Conservation (phyloP, 2,329 filamentous ascomycete genomes). For the Xylariaceae sp. region DNA sequence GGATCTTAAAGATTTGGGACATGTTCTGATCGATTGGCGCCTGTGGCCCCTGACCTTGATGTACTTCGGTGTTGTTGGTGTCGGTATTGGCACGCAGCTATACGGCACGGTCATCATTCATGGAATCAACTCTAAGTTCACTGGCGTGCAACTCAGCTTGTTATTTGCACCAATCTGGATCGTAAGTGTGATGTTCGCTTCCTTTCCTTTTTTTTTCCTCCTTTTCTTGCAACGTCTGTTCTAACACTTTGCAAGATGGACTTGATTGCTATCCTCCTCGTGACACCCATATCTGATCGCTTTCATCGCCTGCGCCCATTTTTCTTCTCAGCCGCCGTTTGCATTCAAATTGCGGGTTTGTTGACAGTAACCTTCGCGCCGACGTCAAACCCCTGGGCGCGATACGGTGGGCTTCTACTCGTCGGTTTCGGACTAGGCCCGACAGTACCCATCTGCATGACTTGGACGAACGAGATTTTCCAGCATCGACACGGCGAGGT, state of each 20-base stretch:
- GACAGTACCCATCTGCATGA: slow-evolving; percentile 92
- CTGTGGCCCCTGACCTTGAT: slow-evolving; percentile 86
- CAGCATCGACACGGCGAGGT: slow-evolving; percentile 89
- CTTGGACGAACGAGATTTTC: slow-evolving; percentile 91
- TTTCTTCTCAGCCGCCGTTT: slow-evolving; percentile 79
- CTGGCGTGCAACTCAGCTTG: slow-evolving; percentile 76
- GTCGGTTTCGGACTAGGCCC: slow-evolving; percentile 90
- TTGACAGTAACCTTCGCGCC: slow-evolving; percentile 78
- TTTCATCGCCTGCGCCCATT: slow-evolving; percentile 80
- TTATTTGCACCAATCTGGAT: slow-evolving; percentile 94
- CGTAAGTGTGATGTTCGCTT: slow-evolving; percentile 64
- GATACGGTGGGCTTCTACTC: slow-evolving; percentile 87
- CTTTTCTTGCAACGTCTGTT: too few species aligned
- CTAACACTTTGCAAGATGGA: slow-evolving; percentile 67
- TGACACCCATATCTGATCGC: slow-evolving; percentile 85
- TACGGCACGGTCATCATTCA: slow-evolving; percentile 88
- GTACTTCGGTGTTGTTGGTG: slow-evolving; percentile 95
- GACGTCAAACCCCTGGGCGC: slow-evolving; percentile 72
- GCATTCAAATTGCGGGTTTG: slow-evolving; percentile 82
- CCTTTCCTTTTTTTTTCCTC: too few species aligned
- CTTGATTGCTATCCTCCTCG: slow-evolving; percentile 81
- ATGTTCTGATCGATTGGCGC: slow-evolving; percentile 82
- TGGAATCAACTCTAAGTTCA: slow-evolving; percentile 75
- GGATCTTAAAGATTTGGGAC: slow-evolving; percentile 71
- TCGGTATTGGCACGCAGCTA: slow-evolving; percentile 87